These are phyloP conservation scores for Globisporangium takayamanum DNA, from an alignment of 352 stramenopile genomes.

Conservation along the genomic window DNA sequence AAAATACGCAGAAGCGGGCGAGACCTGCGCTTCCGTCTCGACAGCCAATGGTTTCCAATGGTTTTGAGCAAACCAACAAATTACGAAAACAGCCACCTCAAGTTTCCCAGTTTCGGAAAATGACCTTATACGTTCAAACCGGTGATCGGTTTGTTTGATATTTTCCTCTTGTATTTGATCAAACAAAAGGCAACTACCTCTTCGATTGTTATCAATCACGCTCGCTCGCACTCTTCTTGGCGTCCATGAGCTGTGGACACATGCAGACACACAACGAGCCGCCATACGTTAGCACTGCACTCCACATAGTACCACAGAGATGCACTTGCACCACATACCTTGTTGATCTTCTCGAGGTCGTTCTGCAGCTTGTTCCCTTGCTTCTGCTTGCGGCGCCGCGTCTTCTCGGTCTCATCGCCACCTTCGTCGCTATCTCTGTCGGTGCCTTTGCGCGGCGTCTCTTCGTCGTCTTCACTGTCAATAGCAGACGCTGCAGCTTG, in stretches of 20 bases:
- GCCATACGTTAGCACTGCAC: too few species aligned
- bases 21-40: neutral
- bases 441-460: constrained; percentile 20
- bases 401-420: constrained; percentile 23
- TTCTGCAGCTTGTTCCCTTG: constrained; percentile 58
- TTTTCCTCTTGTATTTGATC: too few species aligned
- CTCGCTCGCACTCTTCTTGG: constrained; percentile 2
- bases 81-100: too few species aligned
- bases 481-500: constrained; percentile 25
- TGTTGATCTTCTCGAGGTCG: constrained; percentile 70
- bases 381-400: constrained; percentile 55
- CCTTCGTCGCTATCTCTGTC: constrained; percentile 13
- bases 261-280: neutral
- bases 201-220: neutral
- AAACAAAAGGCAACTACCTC: too few species aligned
- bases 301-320: neutral
- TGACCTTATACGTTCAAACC: too few species aligned
- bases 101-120: too few species aligned
- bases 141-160: too few species aligned
- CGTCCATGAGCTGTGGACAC: constrained; percentile 26
- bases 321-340: constrained; percentile 25
- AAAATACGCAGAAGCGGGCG: constrained; percentile 33
- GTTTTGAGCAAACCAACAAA: too few species aligned
- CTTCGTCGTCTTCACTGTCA: constrained; percentile 67
- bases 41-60: constrained; percentile 23